Evolutionary conservation across 2,329 filamentous ascomycete species (phyloP).

Genomic region (Didymella glomerata): DNA sequence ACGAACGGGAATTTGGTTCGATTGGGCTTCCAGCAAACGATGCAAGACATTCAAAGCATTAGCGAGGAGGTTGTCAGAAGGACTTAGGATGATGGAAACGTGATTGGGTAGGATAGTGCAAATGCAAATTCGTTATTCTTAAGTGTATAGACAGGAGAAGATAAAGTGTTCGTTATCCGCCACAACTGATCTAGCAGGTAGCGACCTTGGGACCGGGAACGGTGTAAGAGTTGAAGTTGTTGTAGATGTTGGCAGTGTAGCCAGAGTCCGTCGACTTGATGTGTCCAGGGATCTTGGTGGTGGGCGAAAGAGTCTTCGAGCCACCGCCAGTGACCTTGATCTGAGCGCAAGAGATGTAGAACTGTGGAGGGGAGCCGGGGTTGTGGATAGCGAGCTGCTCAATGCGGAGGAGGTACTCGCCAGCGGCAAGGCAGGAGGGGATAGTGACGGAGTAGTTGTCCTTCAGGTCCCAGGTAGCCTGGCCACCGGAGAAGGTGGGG

Average conservation of each 20-base stretch:
- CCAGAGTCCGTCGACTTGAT: slow-evolving; percentile 47
- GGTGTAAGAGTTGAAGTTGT: slow-evolving; percentile 48
- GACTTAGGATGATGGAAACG: not conserved
- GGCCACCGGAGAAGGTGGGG: slow-evolving; percentile 46
- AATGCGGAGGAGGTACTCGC: slow-evolving; percentile 59
- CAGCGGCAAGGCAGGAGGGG: slow-evolving; percentile 53
- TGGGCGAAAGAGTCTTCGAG: slow-evolving; percentile 33
- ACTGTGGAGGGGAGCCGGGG: slow-evolving; percentile 39
- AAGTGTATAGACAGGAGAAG: not conserved
- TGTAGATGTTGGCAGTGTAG: slow-evolving; percentile 52
- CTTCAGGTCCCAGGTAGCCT: slow-evolving; percentile 46
- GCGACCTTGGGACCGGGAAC: slow-evolving; percentile 49
- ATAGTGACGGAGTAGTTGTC: slow-evolving; percentile 51
- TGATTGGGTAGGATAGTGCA: not conserved
- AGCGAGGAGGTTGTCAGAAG: not conserved
- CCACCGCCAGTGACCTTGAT: slow-evolving; percentile 56
- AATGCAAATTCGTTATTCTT: not conserved
- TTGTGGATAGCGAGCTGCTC: slow-evolving; percentile 61
- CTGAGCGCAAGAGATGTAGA: slow-evolving; percentile 56
- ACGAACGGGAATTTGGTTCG: not conserved
- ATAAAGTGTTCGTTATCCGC: not conserved
- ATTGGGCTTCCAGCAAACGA: not conserved
- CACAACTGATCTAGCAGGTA: slow-evolving; percentile 38
- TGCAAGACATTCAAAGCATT: not conserved
- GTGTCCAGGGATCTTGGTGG: slow-evolving; percentile 47